Conservation (phyloP, 1,139 yeast genomes). For the Saccharomyces uvarum region DNA sequence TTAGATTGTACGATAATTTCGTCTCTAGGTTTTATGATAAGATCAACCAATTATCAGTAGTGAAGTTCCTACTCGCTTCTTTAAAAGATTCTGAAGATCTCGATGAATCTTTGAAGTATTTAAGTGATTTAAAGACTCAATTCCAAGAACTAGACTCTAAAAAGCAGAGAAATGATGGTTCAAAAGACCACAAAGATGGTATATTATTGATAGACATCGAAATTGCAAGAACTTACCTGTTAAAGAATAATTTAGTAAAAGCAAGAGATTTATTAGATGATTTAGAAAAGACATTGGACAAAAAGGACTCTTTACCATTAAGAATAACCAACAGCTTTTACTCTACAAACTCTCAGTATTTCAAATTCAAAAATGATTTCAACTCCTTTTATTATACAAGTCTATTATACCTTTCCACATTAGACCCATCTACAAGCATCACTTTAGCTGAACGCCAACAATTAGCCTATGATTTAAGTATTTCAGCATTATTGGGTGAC, state of each 20-base stretch:
- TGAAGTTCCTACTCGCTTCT: conserved; percentile 62
- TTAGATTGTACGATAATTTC: conserved; percentile 66
- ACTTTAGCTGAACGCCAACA: conserved; percentile 43
- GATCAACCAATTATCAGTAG: conserved; percentile 71
- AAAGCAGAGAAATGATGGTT: conserved; percentile 31
- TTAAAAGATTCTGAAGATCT: conserved; percentile 41
- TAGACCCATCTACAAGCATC: conserved; percentile 34
- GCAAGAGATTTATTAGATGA: conserved; percentile 66
- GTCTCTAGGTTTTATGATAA: conserved; percentile 58
- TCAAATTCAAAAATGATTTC: conserved; percentile 68
- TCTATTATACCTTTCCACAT: conserved; percentile 55
- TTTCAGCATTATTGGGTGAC: conserved; percentile 87
- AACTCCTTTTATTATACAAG: conserved; percentile 69
- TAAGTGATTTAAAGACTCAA: conserved; percentile 43
- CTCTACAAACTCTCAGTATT: conserved; percentile 69
- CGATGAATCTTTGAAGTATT: conserved; percentile 49
- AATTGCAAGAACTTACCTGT: conserved; percentile 62
- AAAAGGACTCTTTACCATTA: conserved; percentile 54
- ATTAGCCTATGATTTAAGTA: conserved; percentile 73
- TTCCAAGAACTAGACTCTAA: conserved; percentile 36
- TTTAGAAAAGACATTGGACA: conserved; percentile 52
- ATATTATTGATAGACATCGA: conserved; percentile 67
- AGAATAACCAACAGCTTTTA: conserved; percentile 78
- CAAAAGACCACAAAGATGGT: conserved; percentile 31
- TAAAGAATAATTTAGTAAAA: conserved; percentile 49